Base-by-base conservation (phyloP, 805 yeast genomes). In the Hanseniaspora lindneri region DNA sequence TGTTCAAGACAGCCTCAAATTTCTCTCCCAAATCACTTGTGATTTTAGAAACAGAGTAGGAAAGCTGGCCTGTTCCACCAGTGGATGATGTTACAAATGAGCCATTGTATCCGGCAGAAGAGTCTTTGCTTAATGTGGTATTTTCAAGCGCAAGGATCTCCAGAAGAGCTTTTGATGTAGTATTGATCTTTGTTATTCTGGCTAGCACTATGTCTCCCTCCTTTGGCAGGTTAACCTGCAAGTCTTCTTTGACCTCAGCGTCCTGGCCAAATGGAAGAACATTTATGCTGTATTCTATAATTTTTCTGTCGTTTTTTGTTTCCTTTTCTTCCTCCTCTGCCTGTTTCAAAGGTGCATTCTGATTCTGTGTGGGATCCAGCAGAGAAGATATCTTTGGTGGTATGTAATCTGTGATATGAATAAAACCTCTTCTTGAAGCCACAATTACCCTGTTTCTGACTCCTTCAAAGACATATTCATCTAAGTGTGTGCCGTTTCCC, bases 171-270 rank as follows among this genome's bases (percentile, higher is more conserved):
- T 88, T 88, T 50, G 73, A 75, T 35, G 70, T 65, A 8, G 78
- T 73, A 37, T 44, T 44, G 33, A 88, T 71, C 55, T 79, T 74
- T 23, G 80, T 76, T 21, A 92, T 82, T 48, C 78, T 71, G 1
- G 85, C 85, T 19, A 89, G 66, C 2, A 92, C 96, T 21, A 79
- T 63, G 61, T 89, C 96, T 25, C 83, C 82, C 54, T 85, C 95
- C 53, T 77, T 75, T 7, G 97, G 97, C 48, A 88, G 64, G 52
- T 73, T 72, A 49, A 70, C 73, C 36, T 71, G 50, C 62, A 66
- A 59, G 39, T 63, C 59, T 16, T 58, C 52, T 27, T 53, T 56
- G 1, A 56, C 61, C 13, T 30, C 28, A 11, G 44, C 35, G 3
- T 53, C 43, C 8, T 51, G 51, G 5, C 44, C 48, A 4, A 56